These are phyloP conservation scores for Plicaturopsis crispa DNA, from an alignment of 768 basidiomycete genomes.

Conservation along the genomic window DNA sequence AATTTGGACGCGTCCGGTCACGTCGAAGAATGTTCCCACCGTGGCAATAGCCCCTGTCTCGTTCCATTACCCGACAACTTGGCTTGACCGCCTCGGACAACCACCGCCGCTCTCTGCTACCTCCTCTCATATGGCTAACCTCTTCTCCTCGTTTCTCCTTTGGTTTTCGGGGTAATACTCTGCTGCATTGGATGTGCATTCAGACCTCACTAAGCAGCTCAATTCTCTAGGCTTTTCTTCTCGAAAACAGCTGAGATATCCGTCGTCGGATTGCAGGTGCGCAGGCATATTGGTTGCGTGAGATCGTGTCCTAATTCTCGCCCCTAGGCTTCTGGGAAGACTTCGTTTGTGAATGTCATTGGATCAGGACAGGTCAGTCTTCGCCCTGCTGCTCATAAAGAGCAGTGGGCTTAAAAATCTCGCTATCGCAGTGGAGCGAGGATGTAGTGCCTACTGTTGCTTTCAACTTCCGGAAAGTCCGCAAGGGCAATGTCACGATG, in stretches of 20 bases:
- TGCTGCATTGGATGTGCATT: neutral
- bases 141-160: conserved; percentile 46
- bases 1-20: too few species aligned
- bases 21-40: too few species aligned
- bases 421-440: conserved; percentile 84
- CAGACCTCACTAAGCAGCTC: neutral
- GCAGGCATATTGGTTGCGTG: conserved; percentile 2
- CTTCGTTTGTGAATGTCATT: conserved; percentile 88
- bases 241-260: conserved; percentile 61
- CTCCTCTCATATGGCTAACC: conserved; percentile 37
- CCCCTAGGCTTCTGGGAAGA: conserved; percentile 89
- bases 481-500: conserved; percentile 84
- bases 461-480: conserved; percentile 84
- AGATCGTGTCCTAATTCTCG: too few species aligned
- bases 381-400: conserved; percentile 2
- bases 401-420: neutral
- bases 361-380: conserved; percentile 68
- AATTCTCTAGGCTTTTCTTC: conserved; percentile 45
- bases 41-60: too few species aligned
- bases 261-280: conserved; percentile 61
- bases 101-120: too few species aligned
- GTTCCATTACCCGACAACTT: too few species aligned
- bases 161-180: conserved; percentile 45
- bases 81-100: too few species aligned
- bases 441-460: conserved; percentile 96